Base-by-base conservation (phyloP, 345 rosid species). In the Punica granatum region DNA sequence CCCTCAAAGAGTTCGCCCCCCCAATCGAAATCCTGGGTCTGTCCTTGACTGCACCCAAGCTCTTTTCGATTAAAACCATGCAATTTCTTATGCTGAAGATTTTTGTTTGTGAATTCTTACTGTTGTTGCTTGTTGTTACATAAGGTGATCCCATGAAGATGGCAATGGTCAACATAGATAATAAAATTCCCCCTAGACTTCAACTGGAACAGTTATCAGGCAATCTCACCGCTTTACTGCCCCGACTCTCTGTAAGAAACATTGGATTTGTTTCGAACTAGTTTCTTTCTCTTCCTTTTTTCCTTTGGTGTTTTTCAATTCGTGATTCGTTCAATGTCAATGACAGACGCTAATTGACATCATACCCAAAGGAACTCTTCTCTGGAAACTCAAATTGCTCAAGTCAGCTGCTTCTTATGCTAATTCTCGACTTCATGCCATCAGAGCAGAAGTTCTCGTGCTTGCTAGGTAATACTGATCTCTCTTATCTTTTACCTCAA, bases 61-160 rank as follows among this genome's bases (percentile, higher is more conserved):
- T n/a, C n/a, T n/a, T n/a, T 37, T 5, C 41, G 5, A 37, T 37
- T 56, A 23, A 6, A 9, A 56, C 7, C 60, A 53, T 53, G n/a
- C 13, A 56, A 11, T 56, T 23, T 56, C 61, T 56, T 11, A 31
- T n/a, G 61, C 10, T 56, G 11, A 37, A 37, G 3, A 3, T 67
- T 54, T 31, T 7, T 42, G 39, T 66, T 7, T 25, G 19, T n/a
- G 33, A 12, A 51, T 66, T 66, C 26, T 25, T 44, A 18, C 34
- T 35, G 16, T 23, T n/a, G 18, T 67, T 63, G 5, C 41, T 70
- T 33, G 70, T 43, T 65, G 71, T 41, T 64, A 39, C 53, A 31
- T 36, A 77, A 93, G 98, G 96, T 56, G 83, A 90, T 73, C 97
- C 96, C 9, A 2, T 86, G 72, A 88, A 90, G 83, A 83, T 93